Base-by-base conservation (phyloP, 495 filamentous ascomycete species). In the Xylaria telfairii region DNA sequence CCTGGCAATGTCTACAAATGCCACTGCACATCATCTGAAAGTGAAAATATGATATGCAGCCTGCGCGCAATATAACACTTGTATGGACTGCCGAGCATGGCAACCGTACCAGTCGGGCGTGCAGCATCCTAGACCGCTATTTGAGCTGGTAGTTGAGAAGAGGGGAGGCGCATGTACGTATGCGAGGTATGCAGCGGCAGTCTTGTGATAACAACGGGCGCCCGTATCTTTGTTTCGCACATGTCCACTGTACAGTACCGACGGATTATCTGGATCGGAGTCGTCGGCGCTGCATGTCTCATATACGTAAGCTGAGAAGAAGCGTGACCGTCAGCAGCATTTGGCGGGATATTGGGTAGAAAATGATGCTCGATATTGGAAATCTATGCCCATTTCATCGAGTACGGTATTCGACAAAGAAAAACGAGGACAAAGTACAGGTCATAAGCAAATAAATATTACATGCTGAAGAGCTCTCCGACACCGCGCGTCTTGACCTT, bases 391-490 rank as follows among this genome's bases (percentile, higher is more conserved):
- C 76, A 75, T 75, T 65, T 75, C 76, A 75, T 79, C 73, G 71
- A 73, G 65, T 73, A 71, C 67, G 65, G 73, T 74, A 74, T 69
- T 72, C 66, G 72, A 77, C 65, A 79, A 76, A 81, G 73, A 78
- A 76, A 79, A 78, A 72, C 41, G 67, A 71, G 70, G 72, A 71
- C 76, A 71, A 75, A 79, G 71, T 74, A 79, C 69, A 79, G 68
- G 76, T 75, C 72, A 76, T 76, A 78, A 77, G 77, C 75, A 64
- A 77, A 77, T 69, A 82, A 80, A 78, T 83, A 85, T 83, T 85
- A 85, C 80, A 84, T 80, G 83, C 80, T 82, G 80, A 81, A 80
- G 79, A 82, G 81, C 73, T 77, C 62, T 66, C 56, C 54, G 44
- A 17, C 44, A 62, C n/a, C 57, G 39, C 57, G 39, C 67, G 59